A percentile compares a stretch with the other conserved stretches of the same genome.
These are phyloP conservation scores for Mucor piriformis DNA, from an alignment of 371 early-diverging fungal species.

Conservation along the genomic window DNA sequence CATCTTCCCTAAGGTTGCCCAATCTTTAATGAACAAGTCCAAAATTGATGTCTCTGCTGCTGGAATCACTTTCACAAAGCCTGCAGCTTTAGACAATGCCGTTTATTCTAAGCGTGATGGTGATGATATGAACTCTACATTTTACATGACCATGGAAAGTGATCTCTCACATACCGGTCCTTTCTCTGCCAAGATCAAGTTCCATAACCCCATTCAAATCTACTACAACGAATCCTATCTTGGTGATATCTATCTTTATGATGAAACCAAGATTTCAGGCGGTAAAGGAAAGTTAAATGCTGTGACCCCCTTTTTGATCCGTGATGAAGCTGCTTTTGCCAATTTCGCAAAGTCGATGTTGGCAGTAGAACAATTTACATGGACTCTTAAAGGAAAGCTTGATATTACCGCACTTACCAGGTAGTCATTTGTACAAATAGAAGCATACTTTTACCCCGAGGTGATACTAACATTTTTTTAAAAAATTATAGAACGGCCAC, in stretches of 20 bases:
- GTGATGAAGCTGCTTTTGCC: slow-evolving; percentile 50
- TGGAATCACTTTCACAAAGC: slow-evolving; percentile 53
- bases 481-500: slow-evolving; percentile 36
- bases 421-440: slow-evolving; percentile 22
- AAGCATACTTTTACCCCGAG: no score
- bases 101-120: slow-evolving; percentile 35
- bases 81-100: slow-evolving; percentile 14
- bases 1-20: slow-evolving; percentile 63
- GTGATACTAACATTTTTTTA: neutral
- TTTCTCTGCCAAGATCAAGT: slow-evolving; percentile 52
- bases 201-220: slow-evolving; percentile 47
- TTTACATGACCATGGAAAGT: slow-evolving; percentile 57
- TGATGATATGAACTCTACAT: slow-evolving; percentile 38
- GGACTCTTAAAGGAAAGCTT: slow-evolving; percentile 61
- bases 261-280: slow-evolving; percentile 52
- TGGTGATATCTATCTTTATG: slow-evolving; percentile 54
- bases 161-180: slow-evolving; percentile 60
- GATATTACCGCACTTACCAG: slow-evolving; percentile 62
- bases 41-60: slow-evolving; percentile 51
- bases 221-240: slow-evolving; percentile 48
- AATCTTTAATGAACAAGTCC: slow-evolving; percentile 57
- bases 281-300: slow-evolving; percentile 50
- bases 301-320: slow-evolving; percentile 49
- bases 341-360: slow-evolving; percentile 59
- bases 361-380: slow-evolving; percentile 51